Evolutionary conservation across 108 stramenopile species (phyloP), one percentile per base, ranked within the genome.

Genomic region (Heterococcus sp.): DNA sequence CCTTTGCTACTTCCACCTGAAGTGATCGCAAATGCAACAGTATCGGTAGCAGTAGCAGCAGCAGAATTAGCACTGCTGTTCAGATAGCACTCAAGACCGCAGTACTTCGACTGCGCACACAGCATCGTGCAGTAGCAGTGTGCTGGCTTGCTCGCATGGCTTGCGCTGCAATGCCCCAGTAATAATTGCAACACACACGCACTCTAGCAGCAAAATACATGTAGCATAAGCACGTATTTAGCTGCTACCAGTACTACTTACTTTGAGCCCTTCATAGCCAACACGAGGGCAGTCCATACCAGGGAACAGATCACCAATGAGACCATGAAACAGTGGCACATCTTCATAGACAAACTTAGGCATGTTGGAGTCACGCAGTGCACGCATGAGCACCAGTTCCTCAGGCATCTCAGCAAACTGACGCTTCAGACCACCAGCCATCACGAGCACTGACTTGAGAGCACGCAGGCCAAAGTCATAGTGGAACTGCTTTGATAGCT

Each of bases 391-490:
- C 71, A 91, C 91, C 29, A 91, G 27, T 33, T 91, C 91, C 75
- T 91, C 91, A 11, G 87, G 77, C 86, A 91, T 87, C 4, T 90
- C 90, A 21, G 86, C 69, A 67, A 88, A 91, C 75, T 95, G 88
- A 1, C 98, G 91, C 82, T 99, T 99, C 26, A 99, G 84, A 26
- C 94, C 95, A 21, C 98, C 98, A 34, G 98, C 98, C 86, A 95
- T 96, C 8, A 99, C 96, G 1, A 99, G 88, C 30, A 99, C 89
- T 11, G 95, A 95, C 80, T 99, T 99, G 30, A 91, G 78, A 1
- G 90, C 88, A 26, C 91, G 88, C 28, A 91, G 88, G 58, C 91
- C 91, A 70, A 90, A 91, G 69, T 91, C 91, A 68, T 91, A 91
- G 85, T 91, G 91, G 64, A 86, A 89, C 63, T 91, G 91, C 83